Evolutionary conservation across 306 rosid genomes (phyloP), one percentile per base, ranked within the genome.

Genomic region (Coriaria nepalensis): DNA sequence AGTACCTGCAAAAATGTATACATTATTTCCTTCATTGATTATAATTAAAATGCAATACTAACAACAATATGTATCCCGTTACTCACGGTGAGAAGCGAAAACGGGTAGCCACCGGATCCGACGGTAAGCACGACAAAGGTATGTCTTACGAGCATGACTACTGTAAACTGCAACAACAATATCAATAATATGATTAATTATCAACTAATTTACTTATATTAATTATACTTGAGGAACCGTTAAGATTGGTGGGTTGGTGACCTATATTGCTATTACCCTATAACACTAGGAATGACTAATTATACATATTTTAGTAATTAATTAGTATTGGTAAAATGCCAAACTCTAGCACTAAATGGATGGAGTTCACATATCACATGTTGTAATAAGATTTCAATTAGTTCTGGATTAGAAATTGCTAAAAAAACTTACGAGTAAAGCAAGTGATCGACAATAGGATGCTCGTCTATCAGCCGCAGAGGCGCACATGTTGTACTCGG

Each of bases 391-490:
- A 20, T 20, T 20, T 20, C 29, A 20, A 20, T 20, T n/a, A n/a
- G n/a, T n/a, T n/a, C n/a, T n/a, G n/a, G n/a, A n/a, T n/a, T n/a
- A n/a, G n/a, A n/a, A n/a, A n/a, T n/a, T n/a, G n/a, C n/a, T n/a
- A n/a, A n/a, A n/a, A n/a, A 33, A 60, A 55, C 97, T 85, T 77
- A 92, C 98, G 34, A 74, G 62, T 13, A 85, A 65, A 67, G 98
- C 96, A 13, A 92, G 61, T 47, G 87, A 62, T 69, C 95, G 79
- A 66, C 86, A 85, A 53, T 63, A 66, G 66, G 82, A 77, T 40
- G 76, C 85, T 46, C 57, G 68, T 63, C 83, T 70, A 43, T 79
- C 72, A 8, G 78, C 72, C 0, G 72, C 68, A 8, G 83, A 54
- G 7, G 77, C 68, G 71, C 95, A 81, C 52, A 68, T 68, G 2